Evolutionary conservation across 139 green algal genomes (phyloP), one percentile per base, ranked within the genome.

Genomic region (Picochlorum costavermella): DNA sequence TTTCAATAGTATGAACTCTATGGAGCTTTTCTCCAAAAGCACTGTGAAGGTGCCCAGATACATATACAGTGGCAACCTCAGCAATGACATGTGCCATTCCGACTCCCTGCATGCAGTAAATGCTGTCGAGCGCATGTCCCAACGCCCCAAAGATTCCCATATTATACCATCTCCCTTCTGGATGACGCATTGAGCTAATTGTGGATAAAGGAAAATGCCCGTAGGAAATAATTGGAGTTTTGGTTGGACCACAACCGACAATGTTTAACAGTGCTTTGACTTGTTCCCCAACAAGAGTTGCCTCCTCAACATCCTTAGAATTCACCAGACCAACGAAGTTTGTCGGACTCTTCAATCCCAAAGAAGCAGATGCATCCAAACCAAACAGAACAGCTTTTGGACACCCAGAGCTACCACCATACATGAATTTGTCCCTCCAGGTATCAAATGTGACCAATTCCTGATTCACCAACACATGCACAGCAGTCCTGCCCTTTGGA

Each of bases 11-110:
- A 58, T 86, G 73, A 61, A 81, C 12, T 2, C 68, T 67, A 61
- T 87, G 80, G 40, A 88, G 71, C 12, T 61, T 74, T 30, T 77
- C 56, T 2, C 83, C 77, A 71, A 91, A 91, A 13, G 62, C 65
- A 55, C 50, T 50, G 60, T 91, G 84, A 49, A 91, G 71, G 75
- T 91, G 84, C 16, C 84, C 84, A 45, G 31, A 74, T 12, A 90
- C 20, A 55, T 84, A 85, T 2, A 75, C 70, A 10, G 70, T 45
- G 16, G 73, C 70, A 45, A 49, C 12, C 36, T 51, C 57, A 73
- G 50, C 16, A 68, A 50, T 20, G 0, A 66, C 10, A 17, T 50
- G 8, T 23, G 11, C n/a, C 17, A 50, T 17, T 5, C 46, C 33
- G 20, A 29, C 9, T 12, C 29, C 49, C 36, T 60, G 49, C 58